Evolutionary conservation across 2,329 filamentous ascomycete species (phyloP), one percentile per base, ranked within the genome.

Genomic region (Plectosphaerella sp.): DNA sequence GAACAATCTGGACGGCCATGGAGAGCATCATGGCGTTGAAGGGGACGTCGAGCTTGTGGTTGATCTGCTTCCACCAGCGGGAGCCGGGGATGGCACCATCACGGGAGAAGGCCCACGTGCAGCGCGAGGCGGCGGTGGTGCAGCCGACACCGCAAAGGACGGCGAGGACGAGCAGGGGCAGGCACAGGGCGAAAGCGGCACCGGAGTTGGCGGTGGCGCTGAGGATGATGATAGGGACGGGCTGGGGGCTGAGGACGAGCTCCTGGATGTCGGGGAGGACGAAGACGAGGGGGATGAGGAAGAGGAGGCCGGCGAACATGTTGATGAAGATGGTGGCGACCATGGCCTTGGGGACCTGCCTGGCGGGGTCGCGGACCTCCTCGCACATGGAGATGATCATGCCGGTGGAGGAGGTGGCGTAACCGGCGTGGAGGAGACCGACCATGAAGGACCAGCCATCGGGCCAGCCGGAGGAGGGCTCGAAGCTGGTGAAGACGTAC

Each of bases 301-400:
- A 87, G 57, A 89, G 67, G 24, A 89, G 74, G 41, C 86, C 86
- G 55, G 78, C 80, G 57, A 86, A 62, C 48, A 78, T 82, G 74
- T 89, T 89, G 68, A 89, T 76, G 59, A 83, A 58, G 59, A 89
- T 77, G 57, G 86, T 86, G 49, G 73, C 73, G 45, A 88, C 84
- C 82, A 90, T 87, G 59, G 86, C 87, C 66, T 86, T 87, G 59
- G 86, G 86, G 8, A 89, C 85, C 65, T 89, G 86, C 3, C 76
- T 80, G 0, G 83, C 75, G 5, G 86, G 86, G 47, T 82, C 71
- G 62, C 79, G 75, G 12, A 88, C 85, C 66, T 89, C 87, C 68
- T 90, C 87, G 61, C 84, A 88, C 86, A 89, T 89, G 56, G 83
- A 87, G 64, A 90, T 86, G 54, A 91, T 86, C 87, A 91, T 91